phyloP scores from a whole-genome alignment of 192 early-diverging fungal genomes.

The Entomortierella beljakovae region DNA sequence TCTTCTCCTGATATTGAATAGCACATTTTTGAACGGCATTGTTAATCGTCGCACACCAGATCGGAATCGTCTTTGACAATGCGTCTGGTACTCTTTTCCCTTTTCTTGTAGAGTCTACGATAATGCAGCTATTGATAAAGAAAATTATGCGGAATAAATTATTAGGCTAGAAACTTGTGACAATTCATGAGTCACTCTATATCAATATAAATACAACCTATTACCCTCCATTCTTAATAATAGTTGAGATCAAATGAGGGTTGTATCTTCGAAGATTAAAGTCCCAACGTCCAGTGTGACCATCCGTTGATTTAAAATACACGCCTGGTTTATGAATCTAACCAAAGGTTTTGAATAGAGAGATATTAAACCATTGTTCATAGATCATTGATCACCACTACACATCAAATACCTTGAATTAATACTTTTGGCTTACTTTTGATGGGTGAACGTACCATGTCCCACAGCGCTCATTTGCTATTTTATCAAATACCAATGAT shows the following conservation, averaged over 20 bases:
- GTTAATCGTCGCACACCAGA: constrained; percentile 90
- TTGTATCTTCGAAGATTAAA: constrained; percentile 87
- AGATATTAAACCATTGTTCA: too few relatives aligned
- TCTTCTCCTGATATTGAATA: constrained; percentile 7
- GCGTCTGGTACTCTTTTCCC: constrained; percentile 90
- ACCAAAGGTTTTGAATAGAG: too few relatives aligned
- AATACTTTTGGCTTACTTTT: constrained; percentile 52
- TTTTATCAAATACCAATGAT: not conserved
- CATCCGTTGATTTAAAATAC: constrained; percentile 97
- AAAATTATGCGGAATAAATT: not conserved
- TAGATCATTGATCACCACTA: too few relatives aligned
- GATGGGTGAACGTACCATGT: constrained; percentile 84
- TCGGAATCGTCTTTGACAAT: constrained; percentile 87
- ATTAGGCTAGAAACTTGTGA: not conserved
- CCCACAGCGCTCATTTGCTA: constrained; percentile 90
- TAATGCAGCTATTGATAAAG: constrained; percentile 67
- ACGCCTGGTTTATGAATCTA: constrained; percentile 66
- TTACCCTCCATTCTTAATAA: constrained; percentile 70
- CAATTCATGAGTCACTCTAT: too few relatives aligned
- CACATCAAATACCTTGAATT: not conserved
- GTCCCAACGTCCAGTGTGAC: constrained; percentile 87
- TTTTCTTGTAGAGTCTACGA: constrained; percentile 89
- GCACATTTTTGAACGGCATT: constrained; percentile 49
- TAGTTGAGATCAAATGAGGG: constrained; percentile 72
- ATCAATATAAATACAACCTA: too few relatives aligned